Conservation (phyloP, 345 rosid genomes). For the Lepidium didymum region DNA sequence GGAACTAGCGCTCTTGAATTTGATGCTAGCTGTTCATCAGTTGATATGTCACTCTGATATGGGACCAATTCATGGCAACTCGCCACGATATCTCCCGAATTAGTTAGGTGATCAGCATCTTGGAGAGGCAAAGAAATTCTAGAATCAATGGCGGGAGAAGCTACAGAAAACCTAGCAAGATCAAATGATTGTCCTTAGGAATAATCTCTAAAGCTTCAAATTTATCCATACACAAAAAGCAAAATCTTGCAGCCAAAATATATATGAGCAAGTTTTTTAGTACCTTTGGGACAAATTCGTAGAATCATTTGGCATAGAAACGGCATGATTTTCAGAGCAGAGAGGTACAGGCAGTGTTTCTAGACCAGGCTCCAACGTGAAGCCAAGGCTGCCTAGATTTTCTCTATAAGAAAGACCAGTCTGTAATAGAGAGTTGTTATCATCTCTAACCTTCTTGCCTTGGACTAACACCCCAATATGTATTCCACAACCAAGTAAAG, state of each 20-base stretch:
- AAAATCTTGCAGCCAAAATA: neutral
- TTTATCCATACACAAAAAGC: neutral
- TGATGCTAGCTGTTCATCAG: constrained; percentile 31
- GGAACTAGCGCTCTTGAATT: constrained; percentile 64
- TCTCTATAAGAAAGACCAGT: constrained; percentile 65
- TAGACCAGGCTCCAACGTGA: constrained; percentile 65
- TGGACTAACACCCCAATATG: constrained; percentile 70
- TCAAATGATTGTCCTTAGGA: constrained; percentile 7
- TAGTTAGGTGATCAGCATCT: constrained; percentile 20
- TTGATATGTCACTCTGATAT: constrained; percentile 34
- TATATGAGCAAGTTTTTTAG: constrained; percentile 3
- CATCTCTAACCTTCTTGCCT: constrained; percentile 93
- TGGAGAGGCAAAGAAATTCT: constrained; percentile 20
- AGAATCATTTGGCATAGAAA: constrained; percentile 28
- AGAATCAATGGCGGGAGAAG: constrained; percentile 33
- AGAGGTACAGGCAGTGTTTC: constrained; percentile 32
- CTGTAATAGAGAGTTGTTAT: constrained; percentile 62
- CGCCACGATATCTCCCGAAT: constrained; percentile 29
- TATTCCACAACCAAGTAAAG: constrained; percentile 71
- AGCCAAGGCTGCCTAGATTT: constrained; percentile 58
- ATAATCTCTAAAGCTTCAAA: constrained; percentile 10
- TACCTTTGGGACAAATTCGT: constrained; percentile 46
- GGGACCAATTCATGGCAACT: constrained; percentile 37
- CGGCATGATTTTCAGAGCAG: constrained; percentile 39
- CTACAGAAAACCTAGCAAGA: constrained; percentile 44